phyloP scores from a whole-genome alignment of 129 eudicot genomes.

The Flaveria brownii region DNA sequence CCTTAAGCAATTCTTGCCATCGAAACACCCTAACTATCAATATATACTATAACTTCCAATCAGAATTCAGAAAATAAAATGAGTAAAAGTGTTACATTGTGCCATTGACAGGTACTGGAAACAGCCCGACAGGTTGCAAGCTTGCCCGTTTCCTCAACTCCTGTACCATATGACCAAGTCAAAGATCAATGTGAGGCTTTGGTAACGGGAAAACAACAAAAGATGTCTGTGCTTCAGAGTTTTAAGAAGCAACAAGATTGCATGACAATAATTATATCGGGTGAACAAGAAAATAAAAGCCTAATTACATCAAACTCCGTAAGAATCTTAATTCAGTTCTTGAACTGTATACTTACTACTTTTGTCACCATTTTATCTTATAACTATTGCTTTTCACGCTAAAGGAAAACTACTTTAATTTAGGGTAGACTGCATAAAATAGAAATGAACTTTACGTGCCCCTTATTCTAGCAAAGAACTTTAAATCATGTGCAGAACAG shows the following conservation, averaged over 20 bases:
- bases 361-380: not conserved
- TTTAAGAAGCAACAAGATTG: constrained; percentile 59
- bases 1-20: not conserved
- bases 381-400: not conserved
- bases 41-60: not conserved
- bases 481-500: not conserved
- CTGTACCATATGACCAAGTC: constrained; percentile 65
- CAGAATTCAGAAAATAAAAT: not conserved
- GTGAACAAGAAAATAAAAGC: constrained; percentile 37
- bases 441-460: not conserved
- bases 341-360: not conserved
- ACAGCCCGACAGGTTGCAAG: constrained; percentile 66
- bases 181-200: constrained; percentile 82
- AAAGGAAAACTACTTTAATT: not conserved
- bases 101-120: constrained; percentile 59
- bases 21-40: not conserved
- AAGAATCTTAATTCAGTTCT: constrained; percentile 21
- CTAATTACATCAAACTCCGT: constrained; percentile 34
- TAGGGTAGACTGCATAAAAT: not conserved
- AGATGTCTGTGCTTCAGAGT: constrained; percentile 66
- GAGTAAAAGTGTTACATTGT: not conserved
- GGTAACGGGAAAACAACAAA: constrained; percentile 67
- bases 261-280: constrained; percentile 36
- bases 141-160: constrained; percentile 44
- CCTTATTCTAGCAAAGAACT: no score